These are phyloP conservation scores for Beauveria bassiana DNA, from an alignment of 2,329 filamentous ascomycete genomes.

Conservation along the genomic window DNA sequence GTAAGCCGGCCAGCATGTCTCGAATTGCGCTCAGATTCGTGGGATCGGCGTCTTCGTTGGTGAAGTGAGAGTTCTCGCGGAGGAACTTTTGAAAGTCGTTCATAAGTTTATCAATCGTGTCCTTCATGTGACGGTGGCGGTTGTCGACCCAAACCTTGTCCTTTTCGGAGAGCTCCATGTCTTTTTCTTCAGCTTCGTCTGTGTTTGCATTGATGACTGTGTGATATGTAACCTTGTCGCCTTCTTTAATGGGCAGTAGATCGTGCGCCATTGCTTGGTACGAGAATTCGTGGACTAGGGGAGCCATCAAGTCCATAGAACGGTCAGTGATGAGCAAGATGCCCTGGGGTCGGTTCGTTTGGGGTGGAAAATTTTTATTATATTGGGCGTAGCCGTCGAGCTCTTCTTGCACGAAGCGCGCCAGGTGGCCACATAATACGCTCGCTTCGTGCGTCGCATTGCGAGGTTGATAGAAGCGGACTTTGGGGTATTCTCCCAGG, in stretches of 20 bases:
- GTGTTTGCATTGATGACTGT: conserved; percentile 71
- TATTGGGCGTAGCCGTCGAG: conserved; percentile 82
- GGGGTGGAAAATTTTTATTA: conserved; percentile 77
- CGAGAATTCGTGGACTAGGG: conserved; percentile 89
- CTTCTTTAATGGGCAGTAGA: conserved; percentile 78
- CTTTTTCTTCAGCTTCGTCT: conserved; percentile 67
- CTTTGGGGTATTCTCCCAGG: conserved; percentile 86
- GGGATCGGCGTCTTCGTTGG: conserved; percentile 60
- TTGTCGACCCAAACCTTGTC: conserved; percentile 96
- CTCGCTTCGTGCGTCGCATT: conserved; percentile 75
- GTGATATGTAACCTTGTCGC: conserved; percentile 79
- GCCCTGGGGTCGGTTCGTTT: conserved; percentile 68
- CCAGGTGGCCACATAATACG: conserved; percentile 80
- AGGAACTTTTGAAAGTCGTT: conserved; percentile 89
- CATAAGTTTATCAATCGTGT: conserved; percentile 90
- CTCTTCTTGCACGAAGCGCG: conserved; percentile 84
- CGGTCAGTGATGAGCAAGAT: conserved; percentile 83
- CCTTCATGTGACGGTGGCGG: conserved; percentile 93
- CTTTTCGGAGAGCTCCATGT: conserved; percentile 83
- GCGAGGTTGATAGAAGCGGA: conserved; percentile 79
- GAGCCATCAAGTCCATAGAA: conserved; percentile 85
- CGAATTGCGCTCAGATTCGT: conserved; percentile 85
- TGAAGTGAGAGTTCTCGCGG: conserved; percentile 85
- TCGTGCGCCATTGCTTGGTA: conserved; percentile 99
- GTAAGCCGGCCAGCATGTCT: conserved; percentile 91